Conservation (phyloP, 805 yeast species). For the Brettanomyces anomalus region DNA sequence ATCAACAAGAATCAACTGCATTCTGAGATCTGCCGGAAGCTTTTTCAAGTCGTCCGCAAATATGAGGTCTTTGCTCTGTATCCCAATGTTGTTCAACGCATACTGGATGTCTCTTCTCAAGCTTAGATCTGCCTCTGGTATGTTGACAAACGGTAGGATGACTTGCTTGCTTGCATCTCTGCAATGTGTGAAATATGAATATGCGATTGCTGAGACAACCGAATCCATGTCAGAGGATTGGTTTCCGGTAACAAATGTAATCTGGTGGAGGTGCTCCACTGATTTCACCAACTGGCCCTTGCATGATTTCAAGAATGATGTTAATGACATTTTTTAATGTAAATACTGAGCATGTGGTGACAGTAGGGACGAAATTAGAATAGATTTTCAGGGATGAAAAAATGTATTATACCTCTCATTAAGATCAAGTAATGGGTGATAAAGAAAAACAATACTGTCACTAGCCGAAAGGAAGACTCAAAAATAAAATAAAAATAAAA, state of each 20-base stretch:
- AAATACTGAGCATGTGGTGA: too few relatives aligned
- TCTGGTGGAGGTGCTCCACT: background rate
- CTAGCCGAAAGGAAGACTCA: too few relatives aligned
- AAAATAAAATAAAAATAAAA: too few relatives aligned
- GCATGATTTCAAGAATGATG: background rate
- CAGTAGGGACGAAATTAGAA: too few relatives aligned
- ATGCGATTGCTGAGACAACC: constrained; percentile 63
- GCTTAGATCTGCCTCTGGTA: constrained; percentile 53
- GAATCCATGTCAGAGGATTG: constrained; percentile 90
- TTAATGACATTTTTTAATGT: background rate
- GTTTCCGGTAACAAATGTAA: constrained; percentile 60
- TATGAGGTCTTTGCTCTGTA: constrained; percentile 41
- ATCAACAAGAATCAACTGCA: constrained; percentile 63
- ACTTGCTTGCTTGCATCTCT: constrained; percentile 2
- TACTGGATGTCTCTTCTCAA: constrained; percentile 64
- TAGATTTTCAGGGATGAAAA: too few relatives aligned
- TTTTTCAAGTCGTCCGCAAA: constrained; percentile 59
- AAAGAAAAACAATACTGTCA: too few relatives aligned
- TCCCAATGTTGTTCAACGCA: constrained; percentile 38
- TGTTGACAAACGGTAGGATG: constrained; percentile 66
- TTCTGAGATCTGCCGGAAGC: constrained; percentile 7
- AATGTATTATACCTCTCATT: too few relatives aligned
- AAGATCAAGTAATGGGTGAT: too few relatives aligned
- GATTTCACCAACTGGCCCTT: constrained; percentile 1
- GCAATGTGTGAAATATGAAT: constrained; percentile 44